These are phyloP conservation scores for Tricholoma furcatifolium DNA, from an alignment of 768 basidiomycete species.

Conservation along the genomic window DNA sequence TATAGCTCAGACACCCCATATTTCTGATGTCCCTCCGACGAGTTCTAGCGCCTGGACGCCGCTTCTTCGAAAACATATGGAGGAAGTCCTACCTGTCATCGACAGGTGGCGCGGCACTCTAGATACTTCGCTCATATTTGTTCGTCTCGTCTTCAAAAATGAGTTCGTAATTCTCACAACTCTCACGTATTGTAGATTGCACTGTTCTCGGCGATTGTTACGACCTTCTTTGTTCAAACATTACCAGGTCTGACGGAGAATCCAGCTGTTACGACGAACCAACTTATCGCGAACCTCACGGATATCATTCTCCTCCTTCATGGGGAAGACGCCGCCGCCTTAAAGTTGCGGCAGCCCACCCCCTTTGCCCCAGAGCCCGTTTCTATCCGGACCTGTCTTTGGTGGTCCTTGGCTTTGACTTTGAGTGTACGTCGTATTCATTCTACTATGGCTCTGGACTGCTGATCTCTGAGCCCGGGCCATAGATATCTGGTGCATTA, in stretches of 20 bases:
- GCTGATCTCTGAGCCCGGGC: no score
- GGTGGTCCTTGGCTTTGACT: conserved; percentile 18
- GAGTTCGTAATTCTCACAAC: no score
- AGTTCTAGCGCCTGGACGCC: conserved; percentile 17
- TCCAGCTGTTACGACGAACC: conserved; percentile 14
- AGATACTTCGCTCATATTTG: conserved; percentile 15
- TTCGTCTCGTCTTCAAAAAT: background rate
- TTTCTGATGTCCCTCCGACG: conserved; percentile 5
- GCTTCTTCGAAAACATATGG: conserved; percentile 8
- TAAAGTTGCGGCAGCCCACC: background rate
- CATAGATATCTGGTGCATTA: conserved; percentile 15
- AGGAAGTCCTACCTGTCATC: conserved; percentile 9
- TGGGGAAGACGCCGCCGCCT: background rate
- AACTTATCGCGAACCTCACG: conserved; percentile 16
- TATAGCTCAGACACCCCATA: background rate
- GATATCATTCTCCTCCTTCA: conserved; percentile 7
- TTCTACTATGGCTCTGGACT: background rate
- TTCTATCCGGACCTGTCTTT: conserved; percentile 16
- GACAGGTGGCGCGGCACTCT: conserved; percentile 15
- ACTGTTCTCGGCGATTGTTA: conserved; percentile 19
- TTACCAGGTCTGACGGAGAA: conserved; percentile 4
- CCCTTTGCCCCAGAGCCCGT: conserved; percentile 8
- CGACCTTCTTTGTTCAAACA: conserved; percentile 15
- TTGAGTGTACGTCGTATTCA: conserved; percentile 9
- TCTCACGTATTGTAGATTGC: no score